These are phyloP conservation scores for Alternaria burnsii DNA, from an alignment of 2,329 filamentous ascomycete genomes.

Conservation along the genomic window DNA sequence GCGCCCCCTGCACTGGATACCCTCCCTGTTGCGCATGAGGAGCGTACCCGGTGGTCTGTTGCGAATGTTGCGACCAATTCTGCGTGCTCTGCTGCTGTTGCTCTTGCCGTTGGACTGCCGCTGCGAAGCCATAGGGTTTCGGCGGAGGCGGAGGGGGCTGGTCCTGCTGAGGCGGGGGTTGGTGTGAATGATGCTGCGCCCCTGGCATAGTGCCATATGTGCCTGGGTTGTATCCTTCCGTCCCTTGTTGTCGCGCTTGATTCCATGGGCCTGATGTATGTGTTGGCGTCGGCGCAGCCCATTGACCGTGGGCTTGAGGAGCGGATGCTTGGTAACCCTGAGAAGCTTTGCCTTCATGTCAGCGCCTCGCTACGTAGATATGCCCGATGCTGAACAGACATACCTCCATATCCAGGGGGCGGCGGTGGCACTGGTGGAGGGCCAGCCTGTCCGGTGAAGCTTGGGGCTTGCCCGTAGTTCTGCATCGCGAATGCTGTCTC, in stretches of 20 bases:
- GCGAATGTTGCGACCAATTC: constrained; percentile 30
- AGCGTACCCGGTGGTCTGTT: constrained; percentile 29
- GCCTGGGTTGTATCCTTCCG: constrained; percentile 42
- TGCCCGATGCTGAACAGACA: background rate
- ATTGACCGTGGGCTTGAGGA: constrained; percentile 41
- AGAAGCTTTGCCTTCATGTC: constrained; percentile 12
- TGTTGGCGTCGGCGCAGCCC: constrained; percentile 36
- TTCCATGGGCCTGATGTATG: constrained; percentile 35
- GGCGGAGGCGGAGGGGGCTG: constrained; percentile 49
- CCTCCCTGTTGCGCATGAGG: constrained; percentile 38
- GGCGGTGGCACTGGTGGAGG: constrained; percentile 28
- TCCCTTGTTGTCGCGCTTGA: constrained; percentile 33
- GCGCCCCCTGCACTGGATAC: constrained; percentile 28
- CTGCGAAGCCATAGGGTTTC: constrained; percentile 46
- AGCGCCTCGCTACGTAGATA: constrained; percentile 4
- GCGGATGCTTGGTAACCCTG: constrained; percentile 36
- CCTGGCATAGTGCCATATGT: constrained; percentile 47
- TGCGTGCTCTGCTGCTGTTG: constrained; percentile 24
- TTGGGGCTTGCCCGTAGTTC: constrained; percentile 40
- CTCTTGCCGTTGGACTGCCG: constrained; percentile 33
- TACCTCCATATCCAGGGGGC: constrained; percentile 44
- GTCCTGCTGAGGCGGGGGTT: constrained; percentile 39
- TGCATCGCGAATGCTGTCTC: constrained; percentile 35
- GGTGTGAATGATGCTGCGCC: constrained; percentile 27
- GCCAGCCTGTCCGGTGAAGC: constrained; percentile 34